Base-by-base conservation (phyloP, 495 filamentous ascomycete species). In the Aspergillus heteromorphus region DNA sequence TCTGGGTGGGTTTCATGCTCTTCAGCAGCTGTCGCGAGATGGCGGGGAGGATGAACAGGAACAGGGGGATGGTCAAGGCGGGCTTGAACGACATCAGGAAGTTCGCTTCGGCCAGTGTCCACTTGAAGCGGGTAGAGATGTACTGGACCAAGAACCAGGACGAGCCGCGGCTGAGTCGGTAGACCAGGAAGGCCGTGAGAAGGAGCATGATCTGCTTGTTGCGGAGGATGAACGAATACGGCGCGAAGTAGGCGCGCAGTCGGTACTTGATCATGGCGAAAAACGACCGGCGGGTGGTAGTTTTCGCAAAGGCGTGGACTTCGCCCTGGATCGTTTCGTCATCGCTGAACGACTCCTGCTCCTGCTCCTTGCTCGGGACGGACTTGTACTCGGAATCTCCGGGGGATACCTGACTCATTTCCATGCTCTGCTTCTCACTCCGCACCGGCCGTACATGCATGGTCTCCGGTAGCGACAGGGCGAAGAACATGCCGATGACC, bases 71-170 rank as follows among this genome's bases (percentile, higher is more conserved):
- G 16, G 76, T 77, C 13, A 84, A 64, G 1, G 73, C 65, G 2
- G 74, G 73, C 52, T 77, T 73, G 29, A 78, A 73, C 0, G 76
- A 73, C 6, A 83, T 65, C 21, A 83, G 71, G 45, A 83, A 72
- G 30, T 77, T 83, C 8, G 83, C 74, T 48, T 78, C 62, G 0
- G 81, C 77, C 6, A 86, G 57, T 4, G 71, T 78, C 74, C 79
- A 78, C 10, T 70, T 66, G 57, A 83, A 86, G 31, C 81, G 72
- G 2, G 72, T 78, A 49, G 80, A 83, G 18, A 81, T 74, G 58
- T 84, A 83, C 57, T 84, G 81, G 5, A 76, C 59, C 14, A 85
- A 62, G 49, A 83, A 76, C 56, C 72, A 71, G 2, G 75, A 67
- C 21, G 76, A 76, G n/a, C 74, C 76, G 1, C 77, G 71, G 30